Evolutionary conservation across 2,329 filamentous ascomycete species (phyloP).

Genomic region (Colletotrichum destructivum): DNA sequence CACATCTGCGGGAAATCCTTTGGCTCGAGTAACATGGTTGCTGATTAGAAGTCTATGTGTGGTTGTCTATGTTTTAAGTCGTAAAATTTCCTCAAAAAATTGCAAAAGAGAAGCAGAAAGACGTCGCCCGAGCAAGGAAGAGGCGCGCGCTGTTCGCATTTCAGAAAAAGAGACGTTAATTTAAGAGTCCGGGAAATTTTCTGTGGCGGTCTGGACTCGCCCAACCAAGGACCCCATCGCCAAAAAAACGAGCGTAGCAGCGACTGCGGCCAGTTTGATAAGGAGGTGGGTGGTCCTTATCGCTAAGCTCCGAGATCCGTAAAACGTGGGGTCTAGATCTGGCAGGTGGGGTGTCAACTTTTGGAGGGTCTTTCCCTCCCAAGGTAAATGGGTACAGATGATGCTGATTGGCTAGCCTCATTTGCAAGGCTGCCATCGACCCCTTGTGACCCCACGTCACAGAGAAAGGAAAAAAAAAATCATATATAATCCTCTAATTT

Average conservation of each 20-base stretch:
- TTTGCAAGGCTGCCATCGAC: conserved; percentile 40
- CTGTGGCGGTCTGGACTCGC: conserved; percentile 37
- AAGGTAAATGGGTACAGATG: background rate
- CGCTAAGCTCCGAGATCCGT: conserved; percentile 6
- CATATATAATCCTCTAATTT: conserved; percentile 31
- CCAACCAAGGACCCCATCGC: conserved; percentile 35
- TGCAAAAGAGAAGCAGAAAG: background rate
- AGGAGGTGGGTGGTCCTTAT: conserved; percentile 16
- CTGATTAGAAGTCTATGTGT: conserved; percentile 28
- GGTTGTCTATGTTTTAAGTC: conserved; percentile 15
- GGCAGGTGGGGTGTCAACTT: conserved; percentile 35
- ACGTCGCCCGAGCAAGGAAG: background rate
- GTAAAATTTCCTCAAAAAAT: conserved; percentile 1
- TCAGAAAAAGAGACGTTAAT: background rate
- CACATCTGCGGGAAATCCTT: conserved; percentile 86
- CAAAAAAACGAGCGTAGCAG: conserved; percentile 22
- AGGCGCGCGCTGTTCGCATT: background rate
- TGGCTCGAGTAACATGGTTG: conserved; percentile 52
- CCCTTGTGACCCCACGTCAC: conserved; percentile 35
- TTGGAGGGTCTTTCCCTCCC: conserved; percentile 24
- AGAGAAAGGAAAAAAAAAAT: background rate
- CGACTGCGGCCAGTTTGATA: conserved; percentile 19
- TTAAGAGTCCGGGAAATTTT: conserved; percentile 31
- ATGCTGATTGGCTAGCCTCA: conserved; percentile 41
- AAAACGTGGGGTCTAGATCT: conserved; percentile 23